Percentiles rank a stretch among this genome's conserved stretches.
These are phyloP conservation scores for Pyricularia grisea DNA, from an alignment of 2,329 filamentous ascomycete species.

Conservation along the genomic window DNA sequence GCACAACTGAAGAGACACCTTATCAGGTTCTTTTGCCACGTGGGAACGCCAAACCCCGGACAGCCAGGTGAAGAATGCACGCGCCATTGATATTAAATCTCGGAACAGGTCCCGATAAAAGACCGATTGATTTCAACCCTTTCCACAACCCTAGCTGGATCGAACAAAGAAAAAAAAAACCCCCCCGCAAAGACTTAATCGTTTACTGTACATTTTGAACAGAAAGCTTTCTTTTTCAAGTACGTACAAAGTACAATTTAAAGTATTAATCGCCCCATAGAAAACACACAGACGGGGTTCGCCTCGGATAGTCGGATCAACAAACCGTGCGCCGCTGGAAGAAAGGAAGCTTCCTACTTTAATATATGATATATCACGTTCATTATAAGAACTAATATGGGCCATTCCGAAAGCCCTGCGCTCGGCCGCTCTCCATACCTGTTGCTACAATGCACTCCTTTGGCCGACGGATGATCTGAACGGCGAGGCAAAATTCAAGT, in stretches of 20 bases:
- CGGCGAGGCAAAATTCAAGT: no score
- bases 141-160: no score
- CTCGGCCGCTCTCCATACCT: neutral
- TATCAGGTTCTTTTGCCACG: neutral
- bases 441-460: neutral
- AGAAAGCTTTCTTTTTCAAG: no score
- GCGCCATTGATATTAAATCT: neutral
- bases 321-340: neutral
- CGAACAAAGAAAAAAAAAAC: no score
- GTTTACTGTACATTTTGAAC: no score
- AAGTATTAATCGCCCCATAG: no score
- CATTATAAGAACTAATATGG: neutral
- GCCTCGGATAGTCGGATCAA: neutral
- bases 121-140: neutral
- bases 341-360: neutral
- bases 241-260: no score
- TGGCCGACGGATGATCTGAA: neutral
- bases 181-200: no score
- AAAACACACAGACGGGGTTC: neutral
- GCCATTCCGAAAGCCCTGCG: neutral
- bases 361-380: neutral
- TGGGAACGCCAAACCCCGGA: neutral
- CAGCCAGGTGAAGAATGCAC: neutral
- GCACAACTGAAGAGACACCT: neutral
- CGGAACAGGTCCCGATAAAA: neutral